Conservation (phyloP, 805 yeast species). For the Saturnispora quitensis region DNA sequence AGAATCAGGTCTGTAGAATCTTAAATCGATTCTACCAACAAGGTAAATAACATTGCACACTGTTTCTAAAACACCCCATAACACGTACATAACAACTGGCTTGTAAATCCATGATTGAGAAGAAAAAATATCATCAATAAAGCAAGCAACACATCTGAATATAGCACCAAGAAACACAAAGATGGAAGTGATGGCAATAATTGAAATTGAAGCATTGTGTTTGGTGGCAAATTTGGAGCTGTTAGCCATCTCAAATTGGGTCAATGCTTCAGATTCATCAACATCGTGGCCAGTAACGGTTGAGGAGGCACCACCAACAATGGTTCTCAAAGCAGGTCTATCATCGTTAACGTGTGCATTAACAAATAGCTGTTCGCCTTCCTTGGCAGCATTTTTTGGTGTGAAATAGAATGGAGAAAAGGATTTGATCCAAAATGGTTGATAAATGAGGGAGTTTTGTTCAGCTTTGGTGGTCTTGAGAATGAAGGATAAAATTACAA, state of each 20-base stretch:
- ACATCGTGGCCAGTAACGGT: slow-evolving; percentile 9
- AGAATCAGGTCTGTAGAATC: slow-evolving; percentile 70
- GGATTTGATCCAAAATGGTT: slow-evolving; percentile 73
- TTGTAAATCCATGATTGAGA: slow-evolving; percentile 36
- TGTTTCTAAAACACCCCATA: slow-evolving; percentile 62
- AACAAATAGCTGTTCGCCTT: slow-evolving; percentile 20
- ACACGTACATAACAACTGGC: slow-evolving; percentile 54
- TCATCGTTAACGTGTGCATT: slow-evolving; percentile 13
- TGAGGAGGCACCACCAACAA: slow-evolving; percentile 21
- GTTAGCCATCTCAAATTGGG: slow-evolving; percentile 17
- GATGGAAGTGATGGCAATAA: slow-evolving; percentile 38
- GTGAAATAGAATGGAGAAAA: slow-evolving; percentile 53
- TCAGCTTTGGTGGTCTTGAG: slow-evolving; percentile 47
- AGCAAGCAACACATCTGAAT: slow-evolving; percentile 40
- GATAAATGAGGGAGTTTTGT: slow-evolving; percentile 44
- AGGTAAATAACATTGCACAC: slow-evolving; percentile 49
- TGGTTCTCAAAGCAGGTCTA: slow-evolving; percentile 20
- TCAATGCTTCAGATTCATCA: slow-evolving; percentile 15
- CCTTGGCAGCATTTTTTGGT: slow-evolving; percentile 38
- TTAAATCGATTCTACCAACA: slow-evolving; percentile 58
- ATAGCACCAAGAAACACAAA: slow-evolving; percentile 43
- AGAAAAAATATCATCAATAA: slow-evolving; percentile 26
- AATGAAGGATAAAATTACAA: slow-evolving; percentile 43
- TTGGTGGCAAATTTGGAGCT: slow-evolving; percentile 24
- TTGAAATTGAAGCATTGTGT: slow-evolving; percentile 43